phyloP scores from a whole-genome alignment of 1,284 basidiomycete species.

The Lignosus rhinocerotis region DNA sequence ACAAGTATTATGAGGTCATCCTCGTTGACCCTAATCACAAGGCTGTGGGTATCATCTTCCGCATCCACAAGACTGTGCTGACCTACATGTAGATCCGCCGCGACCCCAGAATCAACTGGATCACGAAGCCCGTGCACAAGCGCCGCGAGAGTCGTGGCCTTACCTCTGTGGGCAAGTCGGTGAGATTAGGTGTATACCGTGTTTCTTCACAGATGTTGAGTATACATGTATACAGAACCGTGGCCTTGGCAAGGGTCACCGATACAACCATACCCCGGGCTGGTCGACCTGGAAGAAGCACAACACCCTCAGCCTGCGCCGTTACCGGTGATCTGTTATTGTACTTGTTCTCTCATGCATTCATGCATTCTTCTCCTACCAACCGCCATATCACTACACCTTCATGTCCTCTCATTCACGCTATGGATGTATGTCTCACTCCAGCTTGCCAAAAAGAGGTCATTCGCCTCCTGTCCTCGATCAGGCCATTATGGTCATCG shows the following conservation, averaged over 20 bases:
- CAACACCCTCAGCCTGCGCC: constrained; percentile 97
- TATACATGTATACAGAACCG: constrained; percentile 59
- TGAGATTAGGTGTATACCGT: constrained; percentile 36
- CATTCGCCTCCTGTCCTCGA: constrained; percentile 7
- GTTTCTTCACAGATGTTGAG: constrained; percentile 14
- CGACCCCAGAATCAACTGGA: constrained; percentile 99
- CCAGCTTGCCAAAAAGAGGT: constrained; percentile 27
- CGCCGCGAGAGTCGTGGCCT: constrained; percentile 97
- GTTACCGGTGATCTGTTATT: constrained; percentile 81
- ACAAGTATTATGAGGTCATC: constrained; percentile 99
- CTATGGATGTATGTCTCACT: constrained; percentile 36
- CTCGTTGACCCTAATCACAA: constrained; percentile 94
- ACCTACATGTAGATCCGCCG: constrained; percentile 72
- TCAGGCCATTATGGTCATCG: not conserved
- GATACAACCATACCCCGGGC: constrained; percentile 92
- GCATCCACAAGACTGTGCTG: not conserved
- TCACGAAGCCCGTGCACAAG: constrained; percentile 98
- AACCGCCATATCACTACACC: constrained; percentile 25
- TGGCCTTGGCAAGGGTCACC: constrained; percentile 94
- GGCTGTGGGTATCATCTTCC: constrained; percentile 59
- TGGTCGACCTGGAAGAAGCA: constrained; percentile 95
- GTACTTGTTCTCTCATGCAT: constrained; percentile 32
- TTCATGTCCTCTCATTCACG: constrained; percentile 33
- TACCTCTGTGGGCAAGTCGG: constrained; percentile 94
- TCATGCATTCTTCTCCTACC: constrained; percentile 27